phyloP scores from a whole-genome alignment of 208 protist genomes.

The Tritrichomonas foetus region DNA sequence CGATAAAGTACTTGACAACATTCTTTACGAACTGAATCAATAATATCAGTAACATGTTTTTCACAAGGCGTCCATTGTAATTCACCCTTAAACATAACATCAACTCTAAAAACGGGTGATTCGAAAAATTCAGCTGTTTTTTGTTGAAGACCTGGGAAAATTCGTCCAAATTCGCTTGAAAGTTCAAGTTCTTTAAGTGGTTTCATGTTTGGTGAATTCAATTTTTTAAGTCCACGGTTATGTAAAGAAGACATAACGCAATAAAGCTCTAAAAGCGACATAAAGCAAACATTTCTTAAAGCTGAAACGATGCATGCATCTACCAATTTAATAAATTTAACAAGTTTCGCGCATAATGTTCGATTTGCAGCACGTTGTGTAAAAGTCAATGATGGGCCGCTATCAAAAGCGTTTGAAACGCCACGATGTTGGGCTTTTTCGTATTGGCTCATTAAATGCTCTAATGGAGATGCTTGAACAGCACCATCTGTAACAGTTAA shows the following conservation, averaged over 20 bases:
- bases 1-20: conserved; percentile 22
- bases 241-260: not conserved
- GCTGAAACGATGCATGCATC: not conserved
- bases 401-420: conserved; percentile 3
- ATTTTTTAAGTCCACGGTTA: not conserved
- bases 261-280: not conserved
- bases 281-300: not conserved
- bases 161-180: not conserved
- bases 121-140: conserved; percentile 18
- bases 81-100: not conserved
- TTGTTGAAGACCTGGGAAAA: not conserved
- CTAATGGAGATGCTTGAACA: not conserved
- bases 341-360: not conserved
- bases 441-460: conserved; percentile 11
- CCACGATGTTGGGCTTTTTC: not conserved
- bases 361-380: conserved; percentile 13
- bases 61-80: conserved; percentile 1
- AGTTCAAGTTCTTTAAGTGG: not conserved
- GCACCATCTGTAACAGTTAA: not conserved
- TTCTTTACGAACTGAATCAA: not conserved
- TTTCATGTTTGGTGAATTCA: not conserved
- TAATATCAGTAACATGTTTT: not conserved
- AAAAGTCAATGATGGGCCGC: conserved; percentile 14
- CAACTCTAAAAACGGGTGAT: not conserved
- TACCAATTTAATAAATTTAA: conserved; percentile 39